Evolutionary conservation across 345 rosid species (phyloP).

Genomic region (Cochlearia excelsa): DNA sequence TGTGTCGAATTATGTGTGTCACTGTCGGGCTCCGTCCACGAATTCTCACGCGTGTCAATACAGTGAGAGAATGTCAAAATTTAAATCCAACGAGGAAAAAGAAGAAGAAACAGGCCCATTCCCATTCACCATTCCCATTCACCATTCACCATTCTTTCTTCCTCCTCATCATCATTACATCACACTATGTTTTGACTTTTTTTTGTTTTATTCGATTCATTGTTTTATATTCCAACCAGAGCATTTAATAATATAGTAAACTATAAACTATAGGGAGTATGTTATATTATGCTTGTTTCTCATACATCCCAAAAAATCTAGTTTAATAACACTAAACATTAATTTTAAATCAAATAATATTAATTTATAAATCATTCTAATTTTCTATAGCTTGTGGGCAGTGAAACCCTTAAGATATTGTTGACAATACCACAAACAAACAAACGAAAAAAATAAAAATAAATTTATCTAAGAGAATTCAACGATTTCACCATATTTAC

Average conservation of each 20-base stretch:
- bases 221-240: too few relatives aligned
- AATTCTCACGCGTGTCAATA: slow-evolving; percentile 35
- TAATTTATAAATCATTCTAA: too few relatives aligned
- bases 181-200: slow-evolving; percentile 32
- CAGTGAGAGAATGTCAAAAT: slow-evolving; percentile 5
- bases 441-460: not conserved
- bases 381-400: too few relatives aligned
- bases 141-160: slow-evolving; percentile 4
- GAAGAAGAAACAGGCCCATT: slow-evolving; percentile 32
- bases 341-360: too few relatives aligned
- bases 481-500: slow-evolving; percentile 44
- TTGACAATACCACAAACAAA: not conserved
- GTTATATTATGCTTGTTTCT: too few relatives aligned
- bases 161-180: slow-evolving; percentile 33
- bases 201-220: slow-evolving; percentile 2
- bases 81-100: slow-evolving; percentile 23
- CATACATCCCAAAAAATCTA: too few relatives aligned
- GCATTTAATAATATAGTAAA: too few relatives aligned
- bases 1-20: slow-evolving; percentile 27
- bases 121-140: slow-evolving; percentile 22
- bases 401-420: too few relatives aligned
- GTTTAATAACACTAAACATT: too few relatives aligned
- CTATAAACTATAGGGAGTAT: too few relatives aligned
- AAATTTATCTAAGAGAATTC: slow-evolving; percentile 28
- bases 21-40: slow-evolving; percentile 27